Conservation (phyloP, 164 flowering plant genomes). For the Annona cherimola region DNA sequence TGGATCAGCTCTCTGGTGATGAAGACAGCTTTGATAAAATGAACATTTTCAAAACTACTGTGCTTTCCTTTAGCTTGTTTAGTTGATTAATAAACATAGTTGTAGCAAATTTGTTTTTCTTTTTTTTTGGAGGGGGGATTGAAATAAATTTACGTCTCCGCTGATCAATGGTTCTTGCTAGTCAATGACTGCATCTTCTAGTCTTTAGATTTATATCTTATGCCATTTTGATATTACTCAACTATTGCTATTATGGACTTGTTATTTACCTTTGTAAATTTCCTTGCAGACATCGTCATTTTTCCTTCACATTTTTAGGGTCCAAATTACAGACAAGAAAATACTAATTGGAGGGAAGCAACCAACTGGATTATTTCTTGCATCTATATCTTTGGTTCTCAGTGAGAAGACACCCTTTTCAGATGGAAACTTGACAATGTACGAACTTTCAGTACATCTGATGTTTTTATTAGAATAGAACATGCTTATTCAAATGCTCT, state of each 20-base stretch:
- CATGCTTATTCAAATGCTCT: neutral
- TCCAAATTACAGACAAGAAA: conserved; percentile 63
- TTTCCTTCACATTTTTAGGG: conserved; percentile 78
- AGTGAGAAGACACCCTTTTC: conserved; percentile 82
- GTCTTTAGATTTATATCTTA: no score
- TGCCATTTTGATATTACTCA: neutral
- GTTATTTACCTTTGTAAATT: conserved; percentile 7
- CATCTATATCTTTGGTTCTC: conserved; percentile 58
- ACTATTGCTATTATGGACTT: neutral
- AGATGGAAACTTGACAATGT: conserved; percentile 52
- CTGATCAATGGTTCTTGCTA: no score
- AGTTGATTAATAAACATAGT: no score
- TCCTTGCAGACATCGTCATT: conserved; percentile 80
- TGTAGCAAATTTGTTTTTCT: no score
- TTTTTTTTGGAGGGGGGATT: no score
- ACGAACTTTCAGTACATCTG: conserved; percentile 21
- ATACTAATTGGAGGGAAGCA: conserved; percentile 84
- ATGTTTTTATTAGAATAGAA: neutral
- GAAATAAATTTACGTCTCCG: no score
- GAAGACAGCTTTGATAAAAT: no score
- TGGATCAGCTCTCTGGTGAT: no score
- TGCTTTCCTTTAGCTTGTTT: no score
- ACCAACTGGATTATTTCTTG: conserved; percentile 65
- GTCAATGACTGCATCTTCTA: no score
- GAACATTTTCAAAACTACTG: no score